Evolutionary conservation across 257 asterid genomes (phyloP), one percentile per base, ranked within the genome.

Genomic region (Asclepias syriaca): DNA sequence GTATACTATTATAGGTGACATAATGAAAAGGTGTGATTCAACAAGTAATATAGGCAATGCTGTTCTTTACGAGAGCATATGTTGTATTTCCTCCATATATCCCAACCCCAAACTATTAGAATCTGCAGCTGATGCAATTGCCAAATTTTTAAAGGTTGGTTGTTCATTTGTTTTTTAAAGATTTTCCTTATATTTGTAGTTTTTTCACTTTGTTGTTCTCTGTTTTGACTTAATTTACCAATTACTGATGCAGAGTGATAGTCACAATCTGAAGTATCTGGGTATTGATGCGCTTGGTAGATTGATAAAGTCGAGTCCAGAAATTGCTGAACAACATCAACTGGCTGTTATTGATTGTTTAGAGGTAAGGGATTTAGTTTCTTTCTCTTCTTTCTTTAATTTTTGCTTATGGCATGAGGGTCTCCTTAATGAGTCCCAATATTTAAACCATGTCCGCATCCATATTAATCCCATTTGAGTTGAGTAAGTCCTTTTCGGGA

Each of bases 261-360:
- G 98, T 88, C 98, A 95, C 84, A 95, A 95, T 81, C 89, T 95
- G 78, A 95, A 88, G 81, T 95, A 95, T 86, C 94, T 95, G 82
- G 98, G 99, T 61, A 95, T 92, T 79, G 99, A 90, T 89, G 92
- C 96, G 69, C 98, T 95, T 83, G 94, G 98, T 78, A 88, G 96
- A 74, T 85, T 95, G 84, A 92, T 95, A 86, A 95, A 85, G 88
- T 84, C 88, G 80, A 92, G 89, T 81, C 96, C 98, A 56, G 97
- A 92, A 76, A 88, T 95, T 69, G 97, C 99, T 50, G 99, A 95
- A 68, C 97, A 87, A 75, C 99, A 95, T 82, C 99, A 95, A 78
- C 85, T 95, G 80, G 94, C 99, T 64, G 99, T 95, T 68, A 95
- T 95, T 66, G 98, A 95, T 78, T 95, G 99, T 82, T 84, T 95